Percentiles rank a stretch among this genome's conserved stretches.
Evolutionary conservation across 352 stramenopile genomes (phyloP).

Genomic region (Globisporangium echinulatum): DNA sequence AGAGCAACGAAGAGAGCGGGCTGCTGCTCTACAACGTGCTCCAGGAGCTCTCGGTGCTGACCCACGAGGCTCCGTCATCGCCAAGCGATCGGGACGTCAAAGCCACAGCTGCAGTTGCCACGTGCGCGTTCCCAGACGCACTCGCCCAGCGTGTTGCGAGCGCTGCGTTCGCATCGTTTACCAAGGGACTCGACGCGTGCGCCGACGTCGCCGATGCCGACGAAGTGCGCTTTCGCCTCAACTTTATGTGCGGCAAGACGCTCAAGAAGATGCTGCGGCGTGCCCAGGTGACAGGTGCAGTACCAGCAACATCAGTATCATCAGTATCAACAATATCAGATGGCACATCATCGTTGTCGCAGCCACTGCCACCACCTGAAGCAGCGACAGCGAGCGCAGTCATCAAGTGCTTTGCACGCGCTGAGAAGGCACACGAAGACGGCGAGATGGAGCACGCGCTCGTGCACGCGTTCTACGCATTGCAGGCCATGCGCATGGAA

Average conservation of each 20-base stretch:
- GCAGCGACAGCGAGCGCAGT: constrained; percentile 17
- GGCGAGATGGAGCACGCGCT: constrained; percentile 67
- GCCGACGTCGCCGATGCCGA: constrained; percentile 25
- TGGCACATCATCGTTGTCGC: no score
- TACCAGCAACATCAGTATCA: not conserved
- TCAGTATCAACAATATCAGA: no score
- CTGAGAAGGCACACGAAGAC: constrained; percentile 47
- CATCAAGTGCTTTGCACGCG: constrained; percentile 43
- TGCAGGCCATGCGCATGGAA: constrained; percentile 58
- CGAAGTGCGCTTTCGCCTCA: constrained; percentile 55
- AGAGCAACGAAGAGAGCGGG: constrained; percentile 69
- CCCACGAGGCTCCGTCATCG: constrained; percentile 11
- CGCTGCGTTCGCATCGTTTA: constrained; percentile 33
- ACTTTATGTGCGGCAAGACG: constrained; percentile 73
- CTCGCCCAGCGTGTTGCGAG: constrained; percentile 26
- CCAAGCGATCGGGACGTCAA: constrained; percentile 3
- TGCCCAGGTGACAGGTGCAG: no score
- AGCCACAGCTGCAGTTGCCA: no score
- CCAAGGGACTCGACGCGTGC: constrained; percentile 27
- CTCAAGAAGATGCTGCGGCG: constrained; percentile 42
- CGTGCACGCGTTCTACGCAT: constrained; percentile 70
- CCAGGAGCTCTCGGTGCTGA: constrained; percentile 54
- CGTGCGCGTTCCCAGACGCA: constrained; percentile 16
- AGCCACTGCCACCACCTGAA: not conserved
- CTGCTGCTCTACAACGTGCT: constrained; percentile 68